These are phyloP conservation scores for Rutstroemia sp. DNA, from an alignment of 2,329 filamentous ascomycete genomes.

Conservation along the genomic window DNA sequence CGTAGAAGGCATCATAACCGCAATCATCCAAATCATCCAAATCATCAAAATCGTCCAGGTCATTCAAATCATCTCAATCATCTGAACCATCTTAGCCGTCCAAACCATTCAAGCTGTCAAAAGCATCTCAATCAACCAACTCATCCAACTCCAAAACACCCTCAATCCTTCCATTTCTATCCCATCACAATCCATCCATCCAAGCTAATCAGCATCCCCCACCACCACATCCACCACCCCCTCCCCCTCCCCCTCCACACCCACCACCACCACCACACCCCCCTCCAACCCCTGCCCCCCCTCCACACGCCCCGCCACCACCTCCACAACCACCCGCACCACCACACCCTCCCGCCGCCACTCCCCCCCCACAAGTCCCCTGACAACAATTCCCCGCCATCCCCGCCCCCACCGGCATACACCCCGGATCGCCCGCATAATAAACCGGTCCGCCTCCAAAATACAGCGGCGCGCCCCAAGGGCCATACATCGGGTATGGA, in stretches of 20 bases:
- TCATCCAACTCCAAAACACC: too few relatives aligned
- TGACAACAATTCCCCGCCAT: constrained; percentile 35
- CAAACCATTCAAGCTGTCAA: too few relatives aligned
- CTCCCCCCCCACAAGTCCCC: constrained; percentile 41
- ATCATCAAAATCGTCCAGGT: too few relatives aligned
- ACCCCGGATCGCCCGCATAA: constrained; percentile 36
- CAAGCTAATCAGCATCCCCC: not conserved
- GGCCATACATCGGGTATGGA: constrained; percentile 41
- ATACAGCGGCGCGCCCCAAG: constrained; percentile 35
- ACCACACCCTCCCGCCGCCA: constrained; percentile 35
- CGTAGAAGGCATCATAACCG: too few relatives aligned
- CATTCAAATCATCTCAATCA: too few relatives aligned
- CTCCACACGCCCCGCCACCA: not conserved
- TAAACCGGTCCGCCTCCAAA: constrained; percentile 38
- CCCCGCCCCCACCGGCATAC: constrained; percentile 30
- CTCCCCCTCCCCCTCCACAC: not conserved
- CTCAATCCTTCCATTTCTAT: too few relatives aligned
- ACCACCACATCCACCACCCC: not conserved
- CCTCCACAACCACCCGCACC: constrained; percentile 24
- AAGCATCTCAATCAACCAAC: too few relatives aligned
- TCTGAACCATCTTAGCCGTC: too few relatives aligned
- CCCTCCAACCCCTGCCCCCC: constrained; percentile 6
- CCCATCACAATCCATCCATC: not conserved
- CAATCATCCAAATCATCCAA: too few relatives aligned
- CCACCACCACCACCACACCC: not conserved